Evolutionary conservation across 805 yeast genomes (phyloP).

Genomic region (Zygoascus bituminiphila): DNA sequence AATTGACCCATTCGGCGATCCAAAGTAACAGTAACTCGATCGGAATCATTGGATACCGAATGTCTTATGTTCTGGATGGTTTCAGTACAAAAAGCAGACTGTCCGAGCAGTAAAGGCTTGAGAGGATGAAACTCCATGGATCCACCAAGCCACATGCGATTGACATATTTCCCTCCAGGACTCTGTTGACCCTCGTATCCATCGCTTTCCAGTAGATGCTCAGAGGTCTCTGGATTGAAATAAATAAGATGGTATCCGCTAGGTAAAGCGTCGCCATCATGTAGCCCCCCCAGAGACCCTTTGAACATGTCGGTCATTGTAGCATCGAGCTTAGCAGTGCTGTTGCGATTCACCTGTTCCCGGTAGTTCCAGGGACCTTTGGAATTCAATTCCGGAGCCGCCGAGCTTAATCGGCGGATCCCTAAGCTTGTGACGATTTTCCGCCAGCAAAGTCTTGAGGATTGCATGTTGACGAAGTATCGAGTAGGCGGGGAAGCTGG

Average conservation of each 20-base stretch:
- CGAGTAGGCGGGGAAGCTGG: too few relatives aligned
- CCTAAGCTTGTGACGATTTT: neutral
- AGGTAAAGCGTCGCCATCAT: constrained; percentile 20
- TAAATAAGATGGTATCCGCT: constrained; percentile 60
- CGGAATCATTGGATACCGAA: constrained; percentile 6
- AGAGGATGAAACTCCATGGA: constrained; percentile 35
- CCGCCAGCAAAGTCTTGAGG: too few relatives aligned
- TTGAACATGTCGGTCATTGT: constrained; percentile 24
- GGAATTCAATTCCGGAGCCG: constrained; percentile 1
- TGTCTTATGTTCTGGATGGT: constrained; percentile 28
- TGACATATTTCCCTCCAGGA: constrained; percentile 41
- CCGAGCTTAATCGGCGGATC: neutral
- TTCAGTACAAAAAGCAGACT: constrained; percentile 45
- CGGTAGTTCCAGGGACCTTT: constrained; percentile 23
- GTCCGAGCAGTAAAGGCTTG: constrained; percentile 31
- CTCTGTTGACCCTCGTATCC: constrained; percentile 79
- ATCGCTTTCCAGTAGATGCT: constrained; percentile 46
- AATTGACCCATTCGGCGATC: constrained; percentile 37
- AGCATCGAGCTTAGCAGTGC: constrained; percentile 23
- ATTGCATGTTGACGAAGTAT: too few relatives aligned
- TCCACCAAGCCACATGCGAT: constrained; percentile 78
- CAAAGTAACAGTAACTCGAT: constrained; percentile 45
- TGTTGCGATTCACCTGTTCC: constrained; percentile 26
- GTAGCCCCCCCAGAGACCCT: constrained; percentile 2
- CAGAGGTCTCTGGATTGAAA: constrained; percentile 51